Base-by-base conservation (phyloP, 139 green algal genomes). In the Gonium pectorale region DNA sequence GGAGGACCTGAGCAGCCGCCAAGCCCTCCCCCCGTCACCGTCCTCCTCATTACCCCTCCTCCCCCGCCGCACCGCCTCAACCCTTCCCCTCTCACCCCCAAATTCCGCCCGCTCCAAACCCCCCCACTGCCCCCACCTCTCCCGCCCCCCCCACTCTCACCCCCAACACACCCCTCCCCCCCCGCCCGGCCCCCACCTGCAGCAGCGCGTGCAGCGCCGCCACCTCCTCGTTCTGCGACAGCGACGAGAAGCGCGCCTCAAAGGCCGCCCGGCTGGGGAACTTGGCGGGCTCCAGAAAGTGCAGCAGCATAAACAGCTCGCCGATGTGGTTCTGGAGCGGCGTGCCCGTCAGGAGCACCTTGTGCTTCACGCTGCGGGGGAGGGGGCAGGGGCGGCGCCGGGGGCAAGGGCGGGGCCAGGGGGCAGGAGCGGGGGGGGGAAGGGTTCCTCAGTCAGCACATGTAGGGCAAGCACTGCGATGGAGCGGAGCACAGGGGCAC, bases 271-370 rank as follows among this genome's bases (percentile, higher is more conserved):
- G 68, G 69, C 35, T 77, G 31, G 71, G 79, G 82, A 97, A 97
- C 86, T 96, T 96, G 22, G 43, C 63, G 1, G 89, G 86, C 46
- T 97, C 93, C 86, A 97, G 81, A 87, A 97, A 97, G 89, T 94
- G 92, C 87, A 96, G 88, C 68, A 97, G 90, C 77, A 91, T 93
- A 83, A 94, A 96, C 54, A 97, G 90, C 89, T 96, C 91, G 17
- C 73, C 83, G 29, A 97, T 83, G 87, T 93, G 94, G 91, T 97
- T 97, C 87, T 97, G 94, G 44, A 95, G 91, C 5, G 94, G 93
- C 26, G 92, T 96, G 68, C 94, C 94, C 0, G 93, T 96, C 11
- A 97, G 90, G 72, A 97, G 90, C 43, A 93, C 73, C 21, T 90
- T 88, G 74, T 93, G 90, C 51, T 69, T 26, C 0, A 86, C 84